These are phyloP conservation scores for Cladorrhinum samala DNA, from an alignment of 495 filamentous ascomycete species.

Conservation along the genomic window DNA sequence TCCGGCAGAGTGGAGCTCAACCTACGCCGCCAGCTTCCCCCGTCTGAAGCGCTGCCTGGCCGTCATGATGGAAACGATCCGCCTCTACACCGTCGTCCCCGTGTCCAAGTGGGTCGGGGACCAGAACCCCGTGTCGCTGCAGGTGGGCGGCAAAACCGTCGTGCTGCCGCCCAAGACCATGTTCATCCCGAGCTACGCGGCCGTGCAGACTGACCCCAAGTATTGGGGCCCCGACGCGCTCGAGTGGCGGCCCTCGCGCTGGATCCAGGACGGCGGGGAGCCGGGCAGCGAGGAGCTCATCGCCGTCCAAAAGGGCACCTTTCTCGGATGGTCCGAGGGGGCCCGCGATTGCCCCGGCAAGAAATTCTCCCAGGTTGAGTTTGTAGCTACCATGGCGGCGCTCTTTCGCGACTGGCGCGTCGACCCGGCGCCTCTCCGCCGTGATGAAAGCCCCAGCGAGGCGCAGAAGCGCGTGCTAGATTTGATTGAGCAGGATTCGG, in stretches of 20 bases:
- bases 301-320: conserved; percentile 38
- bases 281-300: conserved; percentile 27
- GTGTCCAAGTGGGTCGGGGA: conserved; percentile 36
- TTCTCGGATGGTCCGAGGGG: conserved; percentile 45
- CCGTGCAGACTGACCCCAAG: conserved; percentile 20
- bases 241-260: conserved; percentile 31
- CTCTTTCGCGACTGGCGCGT: conserved; percentile 37
- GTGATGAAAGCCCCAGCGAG: conserved; percentile 28
- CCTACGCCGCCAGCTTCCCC: conserved; percentile 36
- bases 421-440: conserved; percentile 15
- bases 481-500: conserved; percentile 31
- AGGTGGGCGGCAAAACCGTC: conserved; percentile 12
- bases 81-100: conserved; percentile 41
- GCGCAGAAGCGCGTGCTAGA: conserved; percentile 28
- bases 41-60: conserved; percentile 40
- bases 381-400: conserved; percentile 41
- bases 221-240: conserved; percentile 28
- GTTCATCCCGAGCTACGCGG: conserved; percentile 8
- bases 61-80: conserved; percentile 47
- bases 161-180: conserved; percentile 18
- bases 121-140: conserved; percentile 16
- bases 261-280: conserved; percentile 23
- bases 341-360: conserved; percentile 42
- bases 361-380: conserved; percentile 50
- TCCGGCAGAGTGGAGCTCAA: conserved; percentile 33